Evolutionary conservation across 1,284 basidiomycete genomes (phyloP), one percentile per base, ranked within the genome.

Genomic region (Trichosporon sp.): DNA sequence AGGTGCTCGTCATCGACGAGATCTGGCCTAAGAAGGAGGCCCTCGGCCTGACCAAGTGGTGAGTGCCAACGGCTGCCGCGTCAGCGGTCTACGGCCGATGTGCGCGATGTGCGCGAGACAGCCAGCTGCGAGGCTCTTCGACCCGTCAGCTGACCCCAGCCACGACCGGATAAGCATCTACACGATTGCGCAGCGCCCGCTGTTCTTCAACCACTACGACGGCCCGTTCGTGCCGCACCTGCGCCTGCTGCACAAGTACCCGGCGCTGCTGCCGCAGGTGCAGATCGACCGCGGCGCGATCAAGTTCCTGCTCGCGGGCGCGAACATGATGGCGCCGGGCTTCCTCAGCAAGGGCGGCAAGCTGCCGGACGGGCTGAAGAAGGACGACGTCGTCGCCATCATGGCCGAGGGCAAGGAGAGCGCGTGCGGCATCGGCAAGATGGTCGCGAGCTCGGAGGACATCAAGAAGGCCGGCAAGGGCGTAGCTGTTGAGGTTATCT

Each of bases 1-100:
- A 78, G 31, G 88, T 89, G 75, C 80, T 77, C 1, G 78, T 88
- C 21, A 85, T 99, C 25, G 97, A 99, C 80, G 87, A 88, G 76
- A 89, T 99, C 68, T 98, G 97, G 97, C 94, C 95, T 13, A 99
- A 99, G 90, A 99, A 99, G 87, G 95, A 98, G 84, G 86, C 90
- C 1, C 86, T 98, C 62, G 91, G 92, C 8, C 89, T 92, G 75
- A 92, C 95, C 71, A 99, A 98, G 87, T 98, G 95, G 95, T 97
- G 77, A 79, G 92, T 88, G 25, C 13, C 8, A n/a, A n/a, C n/a
- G n/a, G 15, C 38, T 42, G 35, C 35, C 35, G 35, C 12, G 35
- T 2, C 35, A 38, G 35, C 35, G 35, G 35, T n/a, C n/a, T n/a
- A n/a, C n/a, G n/a, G n/a, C n/a, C n/a, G n/a, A n/a, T n/a, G n/a